Percentiles rank a stretch among this genome's conserved stretches.
Conservation (phyloP, 805 yeast species). For the Kluyveromyces siamensis region DNA sequence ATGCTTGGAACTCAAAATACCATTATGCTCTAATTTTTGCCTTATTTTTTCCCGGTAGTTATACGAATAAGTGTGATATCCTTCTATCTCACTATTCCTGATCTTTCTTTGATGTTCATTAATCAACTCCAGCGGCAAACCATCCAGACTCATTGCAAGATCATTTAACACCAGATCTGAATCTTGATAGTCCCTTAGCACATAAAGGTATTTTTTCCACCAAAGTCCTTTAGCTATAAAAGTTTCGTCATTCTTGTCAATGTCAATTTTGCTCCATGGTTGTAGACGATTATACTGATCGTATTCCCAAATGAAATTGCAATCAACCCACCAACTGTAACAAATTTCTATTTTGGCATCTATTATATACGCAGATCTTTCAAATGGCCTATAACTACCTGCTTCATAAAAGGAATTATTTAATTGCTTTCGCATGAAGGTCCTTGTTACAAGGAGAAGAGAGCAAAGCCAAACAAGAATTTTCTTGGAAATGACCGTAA, state of each 20-base stretch:
- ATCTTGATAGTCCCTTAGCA: neutral
- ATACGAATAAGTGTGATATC: constrained; percentile 20
- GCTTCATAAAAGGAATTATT: neutral
- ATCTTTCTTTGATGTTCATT: constrained; percentile 4
- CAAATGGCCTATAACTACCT: neutral
- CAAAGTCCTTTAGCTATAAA: neutral
- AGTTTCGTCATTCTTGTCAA: neutral
- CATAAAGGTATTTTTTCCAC: neutral
- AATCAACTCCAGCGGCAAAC: neutral
- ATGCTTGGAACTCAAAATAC: neutral
- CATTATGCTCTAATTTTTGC: neutral
- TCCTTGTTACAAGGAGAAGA: constrained; percentile 1
- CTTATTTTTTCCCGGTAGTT: constrained; percentile 6
- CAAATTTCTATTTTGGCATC: neutral
- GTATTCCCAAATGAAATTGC: constrained; percentile 1
- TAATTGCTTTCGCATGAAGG: neutral
- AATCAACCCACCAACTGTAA: neutral
- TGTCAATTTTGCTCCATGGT: neutral
- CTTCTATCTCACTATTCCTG: constrained; percentile 26
- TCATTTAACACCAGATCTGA: neutral
- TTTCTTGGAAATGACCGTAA: neutral
- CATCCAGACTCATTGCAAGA: neutral
- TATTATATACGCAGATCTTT: neutral
- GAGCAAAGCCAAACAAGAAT: neutral
- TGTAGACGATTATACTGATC: neutral